phyloP scores from a whole-genome alignment of 257 asterid genomes.

The Lycium ferocissimum region DNA sequence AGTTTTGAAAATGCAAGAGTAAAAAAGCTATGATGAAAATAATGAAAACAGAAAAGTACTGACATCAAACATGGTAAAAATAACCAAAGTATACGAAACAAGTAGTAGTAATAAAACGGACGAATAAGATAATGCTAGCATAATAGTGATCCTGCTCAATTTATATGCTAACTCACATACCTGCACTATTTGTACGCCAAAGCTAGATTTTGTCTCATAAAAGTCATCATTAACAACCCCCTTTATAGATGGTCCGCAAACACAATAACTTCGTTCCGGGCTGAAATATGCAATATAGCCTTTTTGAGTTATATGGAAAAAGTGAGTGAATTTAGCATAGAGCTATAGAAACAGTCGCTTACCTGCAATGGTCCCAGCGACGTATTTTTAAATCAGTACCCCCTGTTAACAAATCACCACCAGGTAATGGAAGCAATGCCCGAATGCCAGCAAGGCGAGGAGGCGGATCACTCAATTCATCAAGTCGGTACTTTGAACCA shows the following conservation, averaged over 20 bases:
- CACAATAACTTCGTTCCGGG: conserved; percentile 89
- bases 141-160: conserved; percentile 24
- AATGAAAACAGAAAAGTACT: too few species aligned
- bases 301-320: conserved; percentile 24
- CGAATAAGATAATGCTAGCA: too few species aligned
- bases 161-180: conserved; percentile 49
- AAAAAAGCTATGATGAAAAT: too few species aligned
- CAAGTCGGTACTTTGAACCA: conserved; percentile 76
- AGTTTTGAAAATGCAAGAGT: too few species aligned
- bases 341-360: conserved; percentile 12
- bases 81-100: too few species aligned
- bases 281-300: conserved; percentile 49
- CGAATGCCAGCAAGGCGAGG: conserved; percentile 92
- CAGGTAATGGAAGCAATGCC: conserved; percentile 97
- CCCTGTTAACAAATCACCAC: conserved; percentile 96
- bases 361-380: conserved; percentile 98
- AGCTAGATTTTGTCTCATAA: conserved; percentile 89
- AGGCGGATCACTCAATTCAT: conserved; percentile 84
- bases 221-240: conserved; percentile 85
- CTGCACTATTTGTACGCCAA: conserved; percentile 98
- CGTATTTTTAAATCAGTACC: conserved; percentile 98
- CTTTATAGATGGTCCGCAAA: conserved; percentile 91
- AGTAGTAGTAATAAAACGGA: too few species aligned
- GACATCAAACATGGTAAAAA: too few species aligned
- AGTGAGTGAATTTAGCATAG: not conserved